Evolutionary conservation across 2,329 filamentous ascomycete genomes (phyloP).

Genomic region (Diaporthe sp.): DNA sequence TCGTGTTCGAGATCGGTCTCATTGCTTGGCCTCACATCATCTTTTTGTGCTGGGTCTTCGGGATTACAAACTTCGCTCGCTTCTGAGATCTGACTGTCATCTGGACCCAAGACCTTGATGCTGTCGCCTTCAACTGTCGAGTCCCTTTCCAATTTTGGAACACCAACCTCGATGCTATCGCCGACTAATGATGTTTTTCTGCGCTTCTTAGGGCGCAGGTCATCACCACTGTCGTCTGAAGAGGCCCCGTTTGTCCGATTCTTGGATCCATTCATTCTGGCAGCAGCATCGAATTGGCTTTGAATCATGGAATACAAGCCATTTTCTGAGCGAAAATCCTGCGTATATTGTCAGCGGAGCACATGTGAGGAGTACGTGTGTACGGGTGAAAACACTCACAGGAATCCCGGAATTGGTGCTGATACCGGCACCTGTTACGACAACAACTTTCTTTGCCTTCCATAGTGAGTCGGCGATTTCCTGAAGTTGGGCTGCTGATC

Average conservation of each 20-base stretch:
- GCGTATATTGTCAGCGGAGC: conserved; percentile 40
- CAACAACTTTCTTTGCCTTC: conserved; percentile 76
- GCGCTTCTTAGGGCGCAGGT: conserved; percentile 45
- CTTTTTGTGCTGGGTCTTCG: background rate
- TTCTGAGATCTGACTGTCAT: background rate
- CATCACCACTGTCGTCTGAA: conserved; percentile 43
- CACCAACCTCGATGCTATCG: conserved; percentile 37
- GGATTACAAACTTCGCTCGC: background rate
- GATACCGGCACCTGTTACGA: conserved; percentile 80
- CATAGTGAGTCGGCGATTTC: conserved; percentile 73
- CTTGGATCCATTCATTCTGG: conserved; percentile 48
- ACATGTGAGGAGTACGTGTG: background rate
- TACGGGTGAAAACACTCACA: conserved; percentile 57
- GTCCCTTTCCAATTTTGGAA: background rate
- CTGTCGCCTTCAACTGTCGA: conserved; percentile 2
- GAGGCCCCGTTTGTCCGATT: conserved; percentile 49
- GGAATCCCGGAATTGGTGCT: conserved; percentile 83
- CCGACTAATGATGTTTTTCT: conserved; percentile 35
- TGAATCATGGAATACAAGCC: conserved; percentile 80
- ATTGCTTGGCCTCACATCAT: background rate
- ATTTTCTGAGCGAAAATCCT: conserved; percentile 81
- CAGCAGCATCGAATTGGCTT: conserved; percentile 71
- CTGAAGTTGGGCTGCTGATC: conserved; percentile 68
- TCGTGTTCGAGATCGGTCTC: background rate
- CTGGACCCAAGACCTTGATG: background rate